A percentile compares a stretch with the other conserved stretches of the same genome.
Evolutionary conservation across 768 basidiomycete genomes (phyloP).

Genomic region (Crucibulum laeve): DNA sequence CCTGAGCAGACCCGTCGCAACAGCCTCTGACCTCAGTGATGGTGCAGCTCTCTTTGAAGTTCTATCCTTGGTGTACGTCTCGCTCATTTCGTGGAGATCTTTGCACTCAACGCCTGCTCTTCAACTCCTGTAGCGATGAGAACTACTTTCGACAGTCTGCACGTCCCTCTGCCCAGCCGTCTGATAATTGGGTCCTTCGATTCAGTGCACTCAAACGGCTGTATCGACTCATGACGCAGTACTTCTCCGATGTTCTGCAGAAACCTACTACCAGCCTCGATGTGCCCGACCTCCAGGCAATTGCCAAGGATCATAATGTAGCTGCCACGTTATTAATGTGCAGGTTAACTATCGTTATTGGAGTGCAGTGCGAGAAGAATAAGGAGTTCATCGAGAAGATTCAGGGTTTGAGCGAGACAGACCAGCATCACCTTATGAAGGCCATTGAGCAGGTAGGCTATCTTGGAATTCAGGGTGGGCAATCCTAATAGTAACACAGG

Average conservation of each 20-base stretch:
- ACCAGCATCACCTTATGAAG: constrained; percentile 89
- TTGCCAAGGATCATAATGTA: constrained; percentile 73
- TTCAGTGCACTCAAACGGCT: constrained; percentile 81
- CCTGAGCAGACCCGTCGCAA: constrained; percentile 57
- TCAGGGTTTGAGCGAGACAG: constrained; percentile 72
- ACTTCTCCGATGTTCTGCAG: constrained; percentile 79
- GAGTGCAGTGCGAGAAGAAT: constrained; percentile 86
- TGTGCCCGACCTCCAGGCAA: constrained; percentile 83
- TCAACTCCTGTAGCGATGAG: constrained; percentile 50
- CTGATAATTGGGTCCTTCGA: constrained; percentile 88
- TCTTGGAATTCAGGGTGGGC: background rate
- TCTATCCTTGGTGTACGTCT: constrained; percentile 67
- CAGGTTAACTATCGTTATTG: constrained; percentile 77
- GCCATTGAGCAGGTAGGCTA: constrained; percentile 80
- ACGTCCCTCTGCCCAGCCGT: constrained; percentile 54
- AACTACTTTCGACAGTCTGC: constrained; percentile 70
- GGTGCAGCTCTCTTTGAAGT: constrained; percentile 74
- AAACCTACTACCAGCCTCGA: constrained; percentile 74
- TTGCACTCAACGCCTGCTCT: background rate
- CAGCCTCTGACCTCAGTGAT: constrained; percentile 72
- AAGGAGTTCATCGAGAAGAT: constrained; percentile 88
- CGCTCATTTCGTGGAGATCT: constrained; percentile 1
- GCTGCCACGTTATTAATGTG: constrained; percentile 70
- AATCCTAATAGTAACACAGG: constrained; percentile 31
- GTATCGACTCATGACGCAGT: constrained; percentile 86